Percentiles rank a stretch among this genome's conserved stretches.
Conservation (phyloP, 2,329 filamentous ascomycete species). For the Aspergillus jensenii region DNA sequence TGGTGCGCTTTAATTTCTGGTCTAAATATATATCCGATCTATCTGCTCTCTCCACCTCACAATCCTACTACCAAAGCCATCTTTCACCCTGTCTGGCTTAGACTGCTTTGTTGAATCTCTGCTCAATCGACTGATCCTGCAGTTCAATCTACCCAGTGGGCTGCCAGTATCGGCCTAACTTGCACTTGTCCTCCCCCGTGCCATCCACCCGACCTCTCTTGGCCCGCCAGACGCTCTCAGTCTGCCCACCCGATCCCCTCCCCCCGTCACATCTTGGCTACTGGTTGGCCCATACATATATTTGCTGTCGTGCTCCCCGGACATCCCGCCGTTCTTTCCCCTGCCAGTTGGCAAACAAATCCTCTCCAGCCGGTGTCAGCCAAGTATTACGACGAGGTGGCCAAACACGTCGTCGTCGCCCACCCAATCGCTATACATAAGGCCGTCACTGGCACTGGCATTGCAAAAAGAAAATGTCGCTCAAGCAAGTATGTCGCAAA, state of each 20-base stretch:
- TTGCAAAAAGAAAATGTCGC: conserved; percentile 48
- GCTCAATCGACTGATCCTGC: neutral
- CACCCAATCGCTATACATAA: conserved; percentile 8
- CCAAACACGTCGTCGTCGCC: conserved; percentile 3
- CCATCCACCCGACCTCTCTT: conserved; percentile 3
- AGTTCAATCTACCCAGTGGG: conserved; percentile 2
- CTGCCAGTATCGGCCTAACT: neutral
- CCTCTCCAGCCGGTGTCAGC: conserved; percentile 10
- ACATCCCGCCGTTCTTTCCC: neutral
- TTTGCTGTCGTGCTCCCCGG: conserved; percentile 2
- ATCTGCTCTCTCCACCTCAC: conserved; percentile 19
- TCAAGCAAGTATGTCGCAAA: conserved; percentile 56
- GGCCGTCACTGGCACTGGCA: conserved; percentile 10
- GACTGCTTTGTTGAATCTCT: conserved; percentile 9
- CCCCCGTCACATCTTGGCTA: conserved; percentile 9
- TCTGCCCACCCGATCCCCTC: conserved; percentile 6
- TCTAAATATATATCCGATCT: conserved; percentile 27
- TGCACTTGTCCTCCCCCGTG: neutral
- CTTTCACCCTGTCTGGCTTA: conserved; percentile 9
- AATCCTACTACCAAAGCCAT: conserved; percentile 9
- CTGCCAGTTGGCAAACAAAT: conserved; percentile 11
- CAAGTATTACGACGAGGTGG: conserved; percentile 7
- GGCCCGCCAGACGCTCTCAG: conserved; percentile 4
- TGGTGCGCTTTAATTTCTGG: conserved; percentile 15
- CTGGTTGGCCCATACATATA: conserved; percentile 13